Base-by-base conservation (phyloP, 768 basidiomycete genomes). In the Leccinum incarnatum region DNA sequence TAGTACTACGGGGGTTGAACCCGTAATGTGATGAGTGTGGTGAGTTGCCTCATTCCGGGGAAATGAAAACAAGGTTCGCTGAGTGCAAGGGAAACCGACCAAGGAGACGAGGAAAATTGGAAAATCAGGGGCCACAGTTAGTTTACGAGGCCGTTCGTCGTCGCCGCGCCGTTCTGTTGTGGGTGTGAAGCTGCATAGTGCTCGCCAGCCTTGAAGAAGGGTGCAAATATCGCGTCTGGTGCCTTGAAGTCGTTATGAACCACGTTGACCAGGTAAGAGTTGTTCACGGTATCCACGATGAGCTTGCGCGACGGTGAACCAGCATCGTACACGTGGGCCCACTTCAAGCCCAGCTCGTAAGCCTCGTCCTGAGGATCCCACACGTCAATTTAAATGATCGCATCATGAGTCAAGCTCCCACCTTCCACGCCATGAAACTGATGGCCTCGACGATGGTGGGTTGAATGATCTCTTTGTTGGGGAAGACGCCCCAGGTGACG, bases 371-470 rank as follows among this genome's bases (percentile, higher is more conserved):
- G 60, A 12, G 60, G n/a, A 19, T 19, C 40, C 37, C 37, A 21
- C 37, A 21, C 55, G 49, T 66, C 54, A 51, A 53, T 42, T 19
- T 8, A 11, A 42, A 19, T 5, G 40, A 19, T 2, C 17, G 8
- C 37, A n/a, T 42, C 60, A 48, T 58, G 19, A 9, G 32, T 51
- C 17, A 3, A 52, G 53, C 21, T 72, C 80, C 45, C 45, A 53
- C 91, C 84, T 96, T 96, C 95, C 95, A 97, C 15, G 95, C 95
- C 91, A 96, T 95, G 80, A 97, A 97, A 69, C 93, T 95, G 66
- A 96, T 89, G 3, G 95, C 93, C 72, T 98, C 95, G 21, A 98
- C 95, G 61, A 97, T 93, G 19, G 95, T 98, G 21, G 95, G 95
- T 70, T 96, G 94, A 50, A 96, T 77, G 65, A 97, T 91, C 78